phyloP scores from a whole-genome alignment of 2,329 filamentous ascomycete species.

The Arthrobotrys pseudoclavata region DNA sequence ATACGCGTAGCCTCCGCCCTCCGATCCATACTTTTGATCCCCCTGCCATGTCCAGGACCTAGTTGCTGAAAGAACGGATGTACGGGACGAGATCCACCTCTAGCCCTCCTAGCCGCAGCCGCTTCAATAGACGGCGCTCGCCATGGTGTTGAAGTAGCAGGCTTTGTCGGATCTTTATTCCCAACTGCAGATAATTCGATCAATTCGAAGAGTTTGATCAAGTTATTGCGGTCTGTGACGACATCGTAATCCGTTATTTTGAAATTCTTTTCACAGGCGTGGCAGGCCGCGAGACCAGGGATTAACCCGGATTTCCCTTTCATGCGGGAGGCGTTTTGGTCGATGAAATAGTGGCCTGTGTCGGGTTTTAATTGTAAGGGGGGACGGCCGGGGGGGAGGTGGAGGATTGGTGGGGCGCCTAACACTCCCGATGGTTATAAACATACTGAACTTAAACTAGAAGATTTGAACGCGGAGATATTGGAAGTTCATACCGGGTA shows the following conservation, averaged over 20 bases:
- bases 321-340: constrained; percentile 51
- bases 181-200: background rate
- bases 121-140: background rate
- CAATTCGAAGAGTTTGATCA: constrained; percentile 46
- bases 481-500: constrained; percentile 26
- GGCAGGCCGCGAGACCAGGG: constrained; percentile 33
- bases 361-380: constrained; percentile 10
- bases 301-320: constrained; percentile 30
- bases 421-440: background rate
- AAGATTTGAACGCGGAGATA: background rate
- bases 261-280: constrained; percentile 32
- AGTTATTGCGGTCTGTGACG: constrained; percentile 43
- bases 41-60: background rate
- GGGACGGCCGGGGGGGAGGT: background rate
- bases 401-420: constrained; percentile 38
- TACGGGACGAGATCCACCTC: background rate
- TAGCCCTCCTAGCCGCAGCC: background rate
- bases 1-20: constrained; percentile 23
- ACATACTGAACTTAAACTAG: too few relatives aligned
- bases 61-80: background rate
- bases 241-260: constrained; percentile 46
- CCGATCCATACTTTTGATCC: constrained; percentile 11
- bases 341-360: constrained; percentile 33
- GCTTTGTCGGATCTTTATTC: background rate
- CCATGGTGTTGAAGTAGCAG: constrained; percentile 11